Conservation (phyloP, 495 filamentous ascomycete genomes). For the Penicillium roqueforti region DNA sequence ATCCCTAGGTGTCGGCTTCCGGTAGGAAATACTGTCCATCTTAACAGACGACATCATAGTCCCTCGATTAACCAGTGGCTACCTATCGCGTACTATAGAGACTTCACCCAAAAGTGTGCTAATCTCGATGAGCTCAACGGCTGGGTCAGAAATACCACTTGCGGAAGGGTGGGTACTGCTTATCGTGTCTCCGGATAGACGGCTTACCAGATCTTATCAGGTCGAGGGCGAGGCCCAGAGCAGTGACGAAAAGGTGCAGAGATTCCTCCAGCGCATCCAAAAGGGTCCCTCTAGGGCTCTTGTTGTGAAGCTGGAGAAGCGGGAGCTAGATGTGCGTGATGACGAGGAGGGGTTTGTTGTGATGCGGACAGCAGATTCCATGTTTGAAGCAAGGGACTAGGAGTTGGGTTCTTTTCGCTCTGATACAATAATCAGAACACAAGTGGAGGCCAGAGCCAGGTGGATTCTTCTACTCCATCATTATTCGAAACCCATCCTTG, state of each 20-base stretch:
- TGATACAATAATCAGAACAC: neutral
- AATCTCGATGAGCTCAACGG: conserved; percentile 63
- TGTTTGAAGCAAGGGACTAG: conserved; percentile 17
- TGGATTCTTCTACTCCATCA: neutral
- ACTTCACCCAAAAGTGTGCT: conserved; percentile 69
- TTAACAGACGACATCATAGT: conserved; percentile 20
- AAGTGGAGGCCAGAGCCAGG: neutral
- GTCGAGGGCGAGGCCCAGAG: conserved; percentile 93
- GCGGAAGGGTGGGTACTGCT: conserved; percentile 55
- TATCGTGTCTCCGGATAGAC: neutral
- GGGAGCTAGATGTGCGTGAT: conserved; percentile 55
- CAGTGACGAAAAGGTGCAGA: conserved; percentile 53
- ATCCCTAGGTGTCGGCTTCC: conserved; percentile 63
- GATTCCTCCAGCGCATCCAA: conserved; percentile 71
- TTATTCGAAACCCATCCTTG: neutral
- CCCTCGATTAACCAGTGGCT: neutral
- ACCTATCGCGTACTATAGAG: conserved; percentile 37
- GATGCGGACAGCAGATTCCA: conserved; percentile 31
- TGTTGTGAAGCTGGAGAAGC: conserved; percentile 69
- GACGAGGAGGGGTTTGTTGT: conserved; percentile 63
- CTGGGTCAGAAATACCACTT: conserved; percentile 71
- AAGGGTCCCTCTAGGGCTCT: conserved; percentile 64
- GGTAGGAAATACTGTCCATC: conserved; percentile 38
- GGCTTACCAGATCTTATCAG: conserved; percentile 33
- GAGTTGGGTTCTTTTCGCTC: neutral